Evolutionary conservation across 192 early-diverging fungal genomes (phyloP), one percentile per base, ranked within the genome.

Genomic region (Fimicolochytrium jonesii): DNA sequence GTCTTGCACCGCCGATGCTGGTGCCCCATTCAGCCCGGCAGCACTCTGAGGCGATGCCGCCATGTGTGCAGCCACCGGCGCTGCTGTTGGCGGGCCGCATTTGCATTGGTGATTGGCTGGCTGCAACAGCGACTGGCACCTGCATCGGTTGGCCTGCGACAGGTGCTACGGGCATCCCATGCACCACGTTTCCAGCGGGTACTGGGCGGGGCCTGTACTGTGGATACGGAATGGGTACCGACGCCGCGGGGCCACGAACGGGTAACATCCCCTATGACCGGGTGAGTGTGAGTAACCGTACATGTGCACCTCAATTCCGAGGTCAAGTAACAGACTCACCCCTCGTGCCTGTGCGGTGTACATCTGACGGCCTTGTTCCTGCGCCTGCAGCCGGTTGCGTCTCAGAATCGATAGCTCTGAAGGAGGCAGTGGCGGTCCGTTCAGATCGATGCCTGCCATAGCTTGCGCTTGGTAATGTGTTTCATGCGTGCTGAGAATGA

Each of bases 391-490:
- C 25, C 45, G 22, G 15, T 63, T 58, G 28, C 66, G 60, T 36
- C 39, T 33, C 6, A 68, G 5, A 6, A 15, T 4, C 4, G 53
- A 44, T 26, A 73, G 53, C 23, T 63, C 62, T 10, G 44, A 25
- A 10, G 66, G 61, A 15, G 44, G 46, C 46, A 73, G 57, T n/a
- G 72, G 61, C 18, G 52, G 51, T 4, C 44, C 60, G 41, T 17
- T 35, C 4, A 56, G 54, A 53, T 66, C 62, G n/a, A 69, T 52
- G 2, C 67, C 72, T 9, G 61, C 67, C 7, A 11, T 15, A 4
- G 48, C 42, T 43, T 69, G 67, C 20, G 72, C 51, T 26, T 56
- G 54, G 41, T 39, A 45, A 58, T 73, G 72, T 9, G 72, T 73
- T 28, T 73, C 72, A 34, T 73, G 72, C 18, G 67, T 59, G 18